phyloP scores from a whole-genome alignment of 140 eudicot genomes.

The Anethum foeniculum region DNA sequence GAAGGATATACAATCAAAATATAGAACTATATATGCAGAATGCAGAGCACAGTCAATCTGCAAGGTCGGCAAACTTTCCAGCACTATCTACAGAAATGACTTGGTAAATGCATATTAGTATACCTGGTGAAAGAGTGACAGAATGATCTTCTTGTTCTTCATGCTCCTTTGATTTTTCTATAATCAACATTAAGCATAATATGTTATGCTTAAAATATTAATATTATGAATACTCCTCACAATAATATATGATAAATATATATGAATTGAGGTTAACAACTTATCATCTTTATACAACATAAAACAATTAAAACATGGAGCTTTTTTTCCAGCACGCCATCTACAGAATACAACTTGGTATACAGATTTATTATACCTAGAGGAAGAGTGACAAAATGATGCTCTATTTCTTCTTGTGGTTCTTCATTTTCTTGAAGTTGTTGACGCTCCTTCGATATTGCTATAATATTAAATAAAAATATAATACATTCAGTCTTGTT shows the following conservation, averaged over 20 bases:
- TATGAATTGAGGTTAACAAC: no score
- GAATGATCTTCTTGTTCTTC: not conserved
- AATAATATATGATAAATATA: no score
- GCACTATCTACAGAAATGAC: not conserved
- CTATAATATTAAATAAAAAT: no score
- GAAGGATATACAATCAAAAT: not conserved
- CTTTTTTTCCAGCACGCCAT: no score
- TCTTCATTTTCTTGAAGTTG: not conserved
- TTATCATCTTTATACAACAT: not conserved
- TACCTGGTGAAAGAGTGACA: not conserved
- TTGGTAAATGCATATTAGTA: not conserved
- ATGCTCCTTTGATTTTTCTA: not conserved
- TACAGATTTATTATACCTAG: not conserved
- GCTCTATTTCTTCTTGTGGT: not conserved
- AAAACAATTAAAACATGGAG: no score
- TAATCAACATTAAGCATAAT: not conserved
- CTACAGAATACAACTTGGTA: not conserved
- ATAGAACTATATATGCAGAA: no score
- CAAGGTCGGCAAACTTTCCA: not conserved
- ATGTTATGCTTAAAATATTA: no score
- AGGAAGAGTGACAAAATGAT: not conserved
- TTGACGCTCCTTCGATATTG: not conserved
- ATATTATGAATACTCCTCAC: no score
- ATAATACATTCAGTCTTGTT: no score
- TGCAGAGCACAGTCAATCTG: not conserved